Base-by-base conservation (phyloP, 305 asterid genomes). In the Rubia tinctorum region DNA sequence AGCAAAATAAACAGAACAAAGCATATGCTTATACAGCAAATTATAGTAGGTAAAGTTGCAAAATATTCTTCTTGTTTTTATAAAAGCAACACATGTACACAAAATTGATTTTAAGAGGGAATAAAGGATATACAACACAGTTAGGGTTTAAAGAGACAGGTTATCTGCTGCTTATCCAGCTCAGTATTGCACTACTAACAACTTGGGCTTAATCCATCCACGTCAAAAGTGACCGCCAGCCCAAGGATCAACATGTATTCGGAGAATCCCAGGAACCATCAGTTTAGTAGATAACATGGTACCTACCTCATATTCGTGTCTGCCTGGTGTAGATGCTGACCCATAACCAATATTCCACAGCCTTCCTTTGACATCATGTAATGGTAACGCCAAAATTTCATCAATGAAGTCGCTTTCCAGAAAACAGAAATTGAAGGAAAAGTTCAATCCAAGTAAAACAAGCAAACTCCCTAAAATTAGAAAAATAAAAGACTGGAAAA, bases 121-220 rank as follows among this genome's bases (percentile, higher is more conserved):
- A 37, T 37, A 37, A 37, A 37, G 40, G 40, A 37, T 37, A 37
- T 37, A 37, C 40, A 37, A 30, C 30, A 27, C 30, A 2, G 30
- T 27, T 27, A 2, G 3, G 3, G 34, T n/a, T n/a, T n/a, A n/a
- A n/a, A 37, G 40, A 37, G 6, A 37, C 7, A 37, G 40, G 40
- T 37, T 37, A 37, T 37, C 40, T 37, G 40, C 34, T 30, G 34
- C 34, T 30, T 30, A 30, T 43, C 14, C 47, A 43, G 47, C 47
- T 43, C 8, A 6, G 47, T 43, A 11, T 43, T 43, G 13, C 47
- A 43, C 47, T 43, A 43, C 12, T 0, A 17, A 27, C 30, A 59
- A 59, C 15, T 59, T 59, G 34, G 64, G 64, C 64, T 59, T 23
- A 10, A 59, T 59, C 64, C 64, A 23, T 59, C 64, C 64, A 59